Conservation (phyloP, 2,329 filamentous ascomycete species). For the Neofusicoccum sp. region DNA sequence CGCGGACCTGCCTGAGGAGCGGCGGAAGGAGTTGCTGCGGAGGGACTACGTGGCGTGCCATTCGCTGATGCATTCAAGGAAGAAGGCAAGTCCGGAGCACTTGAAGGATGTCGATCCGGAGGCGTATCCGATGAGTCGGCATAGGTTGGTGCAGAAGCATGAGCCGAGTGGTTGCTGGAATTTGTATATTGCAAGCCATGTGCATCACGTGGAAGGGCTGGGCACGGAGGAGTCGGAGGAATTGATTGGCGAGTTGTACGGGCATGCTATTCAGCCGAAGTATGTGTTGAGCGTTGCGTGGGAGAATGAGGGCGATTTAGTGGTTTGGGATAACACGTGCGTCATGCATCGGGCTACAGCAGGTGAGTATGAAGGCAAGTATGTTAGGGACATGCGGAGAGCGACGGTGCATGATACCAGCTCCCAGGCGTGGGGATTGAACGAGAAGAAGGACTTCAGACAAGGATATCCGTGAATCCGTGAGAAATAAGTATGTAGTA, state of each 20-base stretch:
- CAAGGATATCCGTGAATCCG: neutral
- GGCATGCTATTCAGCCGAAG: constrained; percentile 52
- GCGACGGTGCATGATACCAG: constrained; percentile 58
- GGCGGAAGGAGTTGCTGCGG: constrained; percentile 31
- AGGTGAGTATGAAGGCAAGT: constrained; percentile 53
- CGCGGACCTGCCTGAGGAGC: constrained; percentile 33
- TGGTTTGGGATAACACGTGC: constrained; percentile 63
- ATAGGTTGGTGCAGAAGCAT: constrained; percentile 56
- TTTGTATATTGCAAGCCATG: constrained; percentile 57
- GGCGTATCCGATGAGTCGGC: constrained; percentile 44
- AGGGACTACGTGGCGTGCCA: constrained; percentile 31
- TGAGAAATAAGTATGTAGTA: no score
- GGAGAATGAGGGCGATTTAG: constrained; percentile 53
- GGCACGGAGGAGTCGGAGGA: constrained; percentile 37
- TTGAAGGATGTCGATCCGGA: constrained; percentile 51
- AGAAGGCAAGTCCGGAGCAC: constrained; percentile 53
- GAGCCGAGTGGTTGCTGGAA: constrained; percentile 56
- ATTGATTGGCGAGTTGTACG: constrained; percentile 47
- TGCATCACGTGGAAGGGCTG: constrained; percentile 54
- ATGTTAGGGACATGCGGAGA: constrained; percentile 57
- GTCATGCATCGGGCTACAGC: constrained; percentile 58
- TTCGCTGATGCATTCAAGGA: constrained; percentile 56
- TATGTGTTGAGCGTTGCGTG: constrained; percentile 53
- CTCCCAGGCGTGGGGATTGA: constrained; percentile 47
- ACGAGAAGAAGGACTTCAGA: constrained; percentile 27